Base-by-base conservation (phyloP, 164 flowering plant species). In the Tinospora cordifolia region DNA sequence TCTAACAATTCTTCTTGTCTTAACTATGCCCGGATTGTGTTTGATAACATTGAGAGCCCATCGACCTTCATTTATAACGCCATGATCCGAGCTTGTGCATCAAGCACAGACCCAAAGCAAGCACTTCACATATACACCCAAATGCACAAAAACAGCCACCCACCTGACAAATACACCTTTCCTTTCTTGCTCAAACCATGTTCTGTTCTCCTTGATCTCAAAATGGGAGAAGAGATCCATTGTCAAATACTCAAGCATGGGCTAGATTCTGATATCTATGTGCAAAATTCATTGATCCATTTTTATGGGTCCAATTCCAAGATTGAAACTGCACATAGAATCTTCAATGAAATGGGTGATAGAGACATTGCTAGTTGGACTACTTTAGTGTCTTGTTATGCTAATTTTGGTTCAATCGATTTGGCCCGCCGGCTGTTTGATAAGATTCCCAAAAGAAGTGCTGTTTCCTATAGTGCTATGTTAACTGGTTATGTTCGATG, bases 391-490 rank as follows among this genome's bases (percentile, higher is more conserved):
- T 0, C 76, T 11, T 72, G 73, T 44, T 59, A 46, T 67, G 76
- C 65, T 9, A 70, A 64, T 38, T 74, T 22, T 26, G 73, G 40
- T 8, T 74, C 74, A 0, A 60, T 78, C 2, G 78, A 69, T 12
- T 11, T n/a, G 9, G 83, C 81, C 0, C 77, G 82, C 4, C 3
- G 26, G n/a, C 0, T 79, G 66, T 83, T 83, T 30, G 78, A 79
- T 58, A 62, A 72, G 64, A 83, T 83, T 80, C 84, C 86, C 26
- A 59, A 66, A 4, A 79, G 81, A 76, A 83, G 68, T 69, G 74
- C 62, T 15, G 82, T 77, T 69, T 79, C 82, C 0, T 83, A 49
- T 39, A 83, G 82, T 70, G 82, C 83, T 30, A 77, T 81, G 84
- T 69, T 79, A 25, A 68, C 79, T 0, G 84, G 80, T 66, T 77